Evolutionary conservation across 441 rosid species (phyloP).

Genomic region (Mallotus repandus): DNA sequence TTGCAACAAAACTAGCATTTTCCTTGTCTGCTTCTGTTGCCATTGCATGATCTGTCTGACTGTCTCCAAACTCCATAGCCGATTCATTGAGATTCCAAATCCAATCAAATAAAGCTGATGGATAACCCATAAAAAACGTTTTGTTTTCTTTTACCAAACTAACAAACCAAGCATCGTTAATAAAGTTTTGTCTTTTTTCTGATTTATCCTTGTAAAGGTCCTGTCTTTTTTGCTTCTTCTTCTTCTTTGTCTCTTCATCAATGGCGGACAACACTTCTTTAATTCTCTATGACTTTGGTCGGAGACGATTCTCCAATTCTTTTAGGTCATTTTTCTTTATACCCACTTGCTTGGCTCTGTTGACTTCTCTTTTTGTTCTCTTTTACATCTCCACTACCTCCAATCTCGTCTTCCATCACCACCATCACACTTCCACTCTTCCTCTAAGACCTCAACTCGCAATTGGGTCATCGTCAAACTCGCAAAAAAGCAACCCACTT

Average conservation of each 20-base stretch:
- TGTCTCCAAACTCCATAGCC: too few relatives aligned
- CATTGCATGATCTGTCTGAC: too few relatives aligned
- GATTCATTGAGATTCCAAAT: too few relatives aligned
- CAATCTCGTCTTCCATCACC: slow-evolving; percentile 26
- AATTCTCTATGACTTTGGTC: slow-evolving; percentile 27
- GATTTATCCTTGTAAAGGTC: too few relatives aligned
- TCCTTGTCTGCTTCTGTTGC: too few relatives aligned
- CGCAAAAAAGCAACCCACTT: neutral
- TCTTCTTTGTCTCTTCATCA: neutral
- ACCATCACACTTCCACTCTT: slow-evolving; percentile 16
- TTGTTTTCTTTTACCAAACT: too few relatives aligned
- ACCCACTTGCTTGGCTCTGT: slow-evolving; percentile 48
- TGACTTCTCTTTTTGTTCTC: slow-evolving; percentile 44
- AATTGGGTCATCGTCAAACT: neutral
- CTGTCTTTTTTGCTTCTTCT: too few relatives aligned
- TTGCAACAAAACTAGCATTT: too few relatives aligned
- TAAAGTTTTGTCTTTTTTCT: too few relatives aligned
- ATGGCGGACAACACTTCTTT: slow-evolving; percentile 22
- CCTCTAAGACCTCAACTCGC: neutral
- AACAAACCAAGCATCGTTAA: too few relatives aligned
- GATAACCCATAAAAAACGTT: too few relatives aligned
- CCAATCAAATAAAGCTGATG: too few relatives aligned
- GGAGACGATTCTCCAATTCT: slow-evolving; percentile 28
- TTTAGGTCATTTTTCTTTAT: slow-evolving; percentile 41
- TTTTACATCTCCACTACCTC: slow-evolving; percentile 18